These are phyloP conservation scores for Penicillium vulpinum DNA, from an alignment of 2,329 filamentous ascomycete species.

Conservation along the genomic window DNA sequence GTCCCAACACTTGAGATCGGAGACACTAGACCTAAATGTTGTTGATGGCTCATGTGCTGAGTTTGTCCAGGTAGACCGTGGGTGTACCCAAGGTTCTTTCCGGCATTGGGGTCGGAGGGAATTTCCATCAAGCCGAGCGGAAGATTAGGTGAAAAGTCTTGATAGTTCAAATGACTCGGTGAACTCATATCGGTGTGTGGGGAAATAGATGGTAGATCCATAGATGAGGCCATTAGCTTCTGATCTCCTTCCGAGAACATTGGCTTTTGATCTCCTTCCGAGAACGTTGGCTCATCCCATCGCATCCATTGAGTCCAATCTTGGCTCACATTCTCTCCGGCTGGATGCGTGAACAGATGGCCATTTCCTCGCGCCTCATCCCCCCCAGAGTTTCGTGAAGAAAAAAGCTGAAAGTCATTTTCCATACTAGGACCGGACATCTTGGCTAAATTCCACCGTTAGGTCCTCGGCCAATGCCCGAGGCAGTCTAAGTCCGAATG, in stretches of 20 bases:
- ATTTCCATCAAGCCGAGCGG: constrained; percentile 34
- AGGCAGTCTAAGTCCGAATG: not conserved
- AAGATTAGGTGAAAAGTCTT: constrained; percentile 34
- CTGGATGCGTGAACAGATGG: constrained; percentile 17
- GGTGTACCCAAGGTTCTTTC: not conserved
- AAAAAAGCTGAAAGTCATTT: constrained; percentile 38
- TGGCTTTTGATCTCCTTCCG: constrained; percentile 30
- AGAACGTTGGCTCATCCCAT: constrained; percentile 43
- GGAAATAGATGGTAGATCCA: constrained; percentile 29
- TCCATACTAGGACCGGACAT: constrained; percentile 31
- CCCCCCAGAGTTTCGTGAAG: constrained; percentile 23
- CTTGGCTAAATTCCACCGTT: constrained; percentile 15
- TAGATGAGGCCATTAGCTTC: constrained; percentile 25
- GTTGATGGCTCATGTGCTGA: constrained; percentile 2
- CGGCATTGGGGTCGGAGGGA: constrained; percentile 20
- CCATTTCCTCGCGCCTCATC: constrained; percentile 19
- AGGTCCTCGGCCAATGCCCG: constrained; percentile 6
- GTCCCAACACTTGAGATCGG: constrained; percentile 26
- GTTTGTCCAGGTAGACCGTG: constrained; percentile 6
- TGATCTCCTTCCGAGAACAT: constrained; percentile 29
- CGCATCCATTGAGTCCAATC: constrained; percentile 50
- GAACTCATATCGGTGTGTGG: constrained; percentile 27
- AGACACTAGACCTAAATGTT: constrained; percentile 25
- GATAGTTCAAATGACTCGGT: constrained; percentile 21
- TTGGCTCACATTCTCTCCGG: constrained; percentile 33